Conservation (phyloP, 2,329 filamentous ascomycete species). For the Fusarium continuum region DNA sequence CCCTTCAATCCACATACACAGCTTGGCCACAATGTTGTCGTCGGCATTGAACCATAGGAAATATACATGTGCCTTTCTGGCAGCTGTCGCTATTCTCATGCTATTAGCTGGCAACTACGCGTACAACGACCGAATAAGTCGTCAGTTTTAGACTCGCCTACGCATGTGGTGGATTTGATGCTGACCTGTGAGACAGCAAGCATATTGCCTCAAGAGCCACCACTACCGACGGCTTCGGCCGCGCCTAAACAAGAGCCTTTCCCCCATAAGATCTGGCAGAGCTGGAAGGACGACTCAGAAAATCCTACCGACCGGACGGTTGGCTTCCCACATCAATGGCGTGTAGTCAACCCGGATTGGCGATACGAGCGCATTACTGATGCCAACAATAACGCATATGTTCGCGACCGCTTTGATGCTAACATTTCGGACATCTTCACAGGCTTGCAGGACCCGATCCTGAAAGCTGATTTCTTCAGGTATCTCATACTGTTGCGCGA, state of each 20-base stretch:
- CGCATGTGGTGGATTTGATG: not conserved
- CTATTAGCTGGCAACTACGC: slow-evolving; percentile 14
- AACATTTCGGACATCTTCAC: slow-evolving; percentile 61
- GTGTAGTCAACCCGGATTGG: slow-evolving; percentile 39
- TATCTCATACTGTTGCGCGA: slow-evolving; percentile 71
- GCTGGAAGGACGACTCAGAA: slow-evolving; percentile 45
- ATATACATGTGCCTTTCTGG: slow-evolving; percentile 3
- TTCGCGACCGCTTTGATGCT: slow-evolving; percentile 72
- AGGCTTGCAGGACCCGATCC: slow-evolving; percentile 58
- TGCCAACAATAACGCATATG: slow-evolving; percentile 49
- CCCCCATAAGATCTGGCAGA: slow-evolving; percentile 46
- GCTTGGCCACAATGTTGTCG: not conserved
- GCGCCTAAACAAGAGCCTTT: slow-evolving; percentile 7
- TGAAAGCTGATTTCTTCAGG: slow-evolving; percentile 69
- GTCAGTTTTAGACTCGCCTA: slow-evolving; percentile 1
- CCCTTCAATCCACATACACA: not conserved
- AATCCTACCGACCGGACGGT: slow-evolving; percentile 41
- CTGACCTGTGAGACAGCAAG: slow-evolving; percentile 10
- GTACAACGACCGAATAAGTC: slow-evolving; percentile 8
- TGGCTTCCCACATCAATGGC: slow-evolving; percentile 43
- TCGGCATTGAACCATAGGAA: slow-evolving; percentile 1
- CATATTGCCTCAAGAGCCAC: not conserved
- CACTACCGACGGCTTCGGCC: not conserved
- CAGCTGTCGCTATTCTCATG: slow-evolving; percentile 1
- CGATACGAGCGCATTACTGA: slow-evolving; percentile 45